Evolutionary conservation across 768 basidiomycete species (phyloP).

Genomic region (Lyophyllum semitale): DNA sequence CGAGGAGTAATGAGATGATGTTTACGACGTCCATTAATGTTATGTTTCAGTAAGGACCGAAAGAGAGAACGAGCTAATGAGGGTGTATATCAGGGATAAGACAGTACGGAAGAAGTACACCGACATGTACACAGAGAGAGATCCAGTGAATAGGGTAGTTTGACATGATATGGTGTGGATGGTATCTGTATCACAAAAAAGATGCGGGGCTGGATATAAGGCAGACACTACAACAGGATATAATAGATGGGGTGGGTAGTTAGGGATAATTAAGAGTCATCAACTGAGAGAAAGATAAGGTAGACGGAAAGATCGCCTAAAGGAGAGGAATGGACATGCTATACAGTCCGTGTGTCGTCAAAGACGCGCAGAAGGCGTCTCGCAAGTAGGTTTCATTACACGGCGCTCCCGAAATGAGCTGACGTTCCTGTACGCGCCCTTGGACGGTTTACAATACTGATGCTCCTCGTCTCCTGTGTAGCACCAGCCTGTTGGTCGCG

Average conservation of each 20-base stretch:
- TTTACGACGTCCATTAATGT: not conserved
- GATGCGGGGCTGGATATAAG: not conserved
- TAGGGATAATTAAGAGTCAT: constrained; percentile 1
- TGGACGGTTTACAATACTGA: constrained; percentile 60
- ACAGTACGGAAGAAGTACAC: not conserved
- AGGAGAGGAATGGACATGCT: constrained; percentile 15
- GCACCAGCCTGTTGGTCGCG: constrained; percentile 1
- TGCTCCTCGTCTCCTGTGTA: constrained; percentile 23
- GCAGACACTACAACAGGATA: constrained; percentile 3
- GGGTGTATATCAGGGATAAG: not conserved
- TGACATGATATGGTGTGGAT: not conserved
- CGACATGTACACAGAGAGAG: constrained; percentile 5
- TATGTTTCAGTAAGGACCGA: not conserved
- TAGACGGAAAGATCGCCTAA: constrained; percentile 13
- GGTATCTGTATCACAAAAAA: constrained; percentile 6
- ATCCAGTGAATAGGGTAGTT: constrained; percentile 11
- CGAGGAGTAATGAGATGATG: constrained; percentile 32
- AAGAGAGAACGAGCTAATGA: not conserved
- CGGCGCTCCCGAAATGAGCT: constrained; percentile 61
- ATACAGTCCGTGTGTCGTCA: constrained; percentile 1
- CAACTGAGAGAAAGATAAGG: constrained; percentile 11
- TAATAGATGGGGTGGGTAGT: not conserved
- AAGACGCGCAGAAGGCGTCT: not conserved
- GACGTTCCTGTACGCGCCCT: constrained; percentile 68
- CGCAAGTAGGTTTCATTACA: constrained; percentile 26